A percentile compares a stretch with the other conserved stretches of the same genome.
These are phyloP conservation scores for Fomitopsis palustris DNA, from an alignment of 1,284 basidiomycete species.

Conservation along the genomic window DNA sequence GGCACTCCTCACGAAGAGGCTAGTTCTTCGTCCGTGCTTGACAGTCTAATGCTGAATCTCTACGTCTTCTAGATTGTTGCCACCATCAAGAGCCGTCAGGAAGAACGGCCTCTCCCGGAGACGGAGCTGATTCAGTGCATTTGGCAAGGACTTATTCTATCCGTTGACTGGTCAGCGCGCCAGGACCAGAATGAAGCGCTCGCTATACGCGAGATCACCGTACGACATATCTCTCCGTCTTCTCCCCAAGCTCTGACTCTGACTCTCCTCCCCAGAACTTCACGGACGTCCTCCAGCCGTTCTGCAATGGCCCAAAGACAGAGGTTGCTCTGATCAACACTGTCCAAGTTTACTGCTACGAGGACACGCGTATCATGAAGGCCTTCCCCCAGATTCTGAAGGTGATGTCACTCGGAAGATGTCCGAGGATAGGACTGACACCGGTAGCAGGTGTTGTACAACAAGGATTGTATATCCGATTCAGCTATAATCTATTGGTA, in stretches of 20 bases:
- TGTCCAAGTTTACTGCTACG: slow-evolving; percentile 93
- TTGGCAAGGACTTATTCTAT: slow-evolving; percentile 87
- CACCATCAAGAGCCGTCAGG: slow-evolving; percentile 66
- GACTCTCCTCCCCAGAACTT: slow-evolving; percentile 59
- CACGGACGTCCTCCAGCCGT: slow-evolving; percentile 83
- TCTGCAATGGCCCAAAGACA: slow-evolving; percentile 83
- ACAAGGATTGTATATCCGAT: slow-evolving; percentile 91
- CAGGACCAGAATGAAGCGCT: slow-evolving; percentile 88
- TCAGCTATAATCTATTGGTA: slow-evolving; percentile 98
- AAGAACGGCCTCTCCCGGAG: slow-evolving; percentile 72
- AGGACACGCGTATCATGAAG: slow-evolving; percentile 92
- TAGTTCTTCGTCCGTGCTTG: slow-evolving; percentile 21
- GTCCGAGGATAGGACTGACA: neutral
- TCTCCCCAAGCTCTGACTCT: slow-evolving; percentile 1
- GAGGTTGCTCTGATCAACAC: slow-evolving; percentile 91
- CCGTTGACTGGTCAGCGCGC: slow-evolving; percentile 84
- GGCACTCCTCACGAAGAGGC: slow-evolving; percentile 67
- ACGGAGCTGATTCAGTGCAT: slow-evolving; percentile 84
- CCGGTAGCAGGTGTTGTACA: slow-evolving; percentile 78
- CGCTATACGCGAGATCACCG: slow-evolving; percentile 80
- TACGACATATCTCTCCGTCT: slow-evolving; percentile 32
- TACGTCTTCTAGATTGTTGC: slow-evolving; percentile 58
- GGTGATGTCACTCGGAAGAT: slow-evolving; percentile 34
- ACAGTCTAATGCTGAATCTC: slow-evolving; percentile 2
- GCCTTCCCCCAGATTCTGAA: slow-evolving; percentile 93